Conservation (phyloP, 352 stramenopile genomes). For the Phytophthora uliginosa region DNA sequence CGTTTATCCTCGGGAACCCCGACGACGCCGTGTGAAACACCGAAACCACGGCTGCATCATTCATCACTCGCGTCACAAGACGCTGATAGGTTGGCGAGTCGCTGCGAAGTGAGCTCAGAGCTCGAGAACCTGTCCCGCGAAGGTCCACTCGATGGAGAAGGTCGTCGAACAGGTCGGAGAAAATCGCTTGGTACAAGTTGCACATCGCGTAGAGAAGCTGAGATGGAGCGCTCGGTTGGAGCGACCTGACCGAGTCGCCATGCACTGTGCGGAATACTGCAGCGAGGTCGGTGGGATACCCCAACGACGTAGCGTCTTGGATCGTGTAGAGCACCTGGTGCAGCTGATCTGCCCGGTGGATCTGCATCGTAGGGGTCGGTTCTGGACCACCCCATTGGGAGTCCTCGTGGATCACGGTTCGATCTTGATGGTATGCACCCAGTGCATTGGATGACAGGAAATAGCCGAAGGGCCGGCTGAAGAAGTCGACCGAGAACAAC, state of each 20-base stretch:
- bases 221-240: neutral
- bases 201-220: neutral
- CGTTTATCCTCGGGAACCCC: neutral
- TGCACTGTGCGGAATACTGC: neutral
- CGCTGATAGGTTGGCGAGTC: neutral
- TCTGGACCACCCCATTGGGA: neutral
- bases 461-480: neutral
- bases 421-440: neutral
- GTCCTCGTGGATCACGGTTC: slow-evolving; percentile 4
- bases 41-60: neutral
- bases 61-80: neutral
- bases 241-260: neutral
- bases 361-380: neutral
- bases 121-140: no score
- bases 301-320: neutral
- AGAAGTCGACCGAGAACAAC: neutral
- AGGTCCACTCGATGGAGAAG: neutral
- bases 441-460: neutral
- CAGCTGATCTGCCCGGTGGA: neutral
- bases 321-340: neutral
- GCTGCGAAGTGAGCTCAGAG: neutral
- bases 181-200: neutral
- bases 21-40: neutral
- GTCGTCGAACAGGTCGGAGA: neutral
- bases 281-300: neutral